Conservation (phyloP, 2,329 filamentous ascomycete genomes). For the Claviceps spartinae region DNA sequence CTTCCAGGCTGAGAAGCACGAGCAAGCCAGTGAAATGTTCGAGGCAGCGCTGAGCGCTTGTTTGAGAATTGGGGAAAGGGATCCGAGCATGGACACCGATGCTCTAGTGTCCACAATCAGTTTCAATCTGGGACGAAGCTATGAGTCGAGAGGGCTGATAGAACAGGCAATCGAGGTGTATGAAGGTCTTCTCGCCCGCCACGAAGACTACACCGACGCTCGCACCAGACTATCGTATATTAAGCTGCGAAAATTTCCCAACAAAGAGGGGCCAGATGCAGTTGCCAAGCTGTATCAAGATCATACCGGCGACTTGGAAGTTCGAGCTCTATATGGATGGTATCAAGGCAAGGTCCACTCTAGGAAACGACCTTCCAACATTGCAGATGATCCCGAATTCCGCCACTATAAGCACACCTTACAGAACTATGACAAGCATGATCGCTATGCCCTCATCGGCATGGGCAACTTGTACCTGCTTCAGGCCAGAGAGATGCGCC, state of each 20-base stretch:
- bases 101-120: slow-evolving; percentile 90
- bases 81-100: slow-evolving; percentile 69
- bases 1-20: slow-evolving; percentile 73
- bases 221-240: slow-evolving; percentile 83
- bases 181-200: slow-evolving; percentile 69
- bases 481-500: slow-evolving; percentile 85
- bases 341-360: slow-evolving; percentile 71
- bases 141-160: slow-evolving; percentile 68
- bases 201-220: slow-evolving; percentile 87
- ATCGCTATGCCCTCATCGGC: slow-evolving; percentile 87
- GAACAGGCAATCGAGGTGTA: slow-evolving; percentile 84
- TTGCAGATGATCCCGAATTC: slow-evolving; percentile 82
- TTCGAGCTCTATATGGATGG: slow-evolving; percentile 89
- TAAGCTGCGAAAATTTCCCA: slow-evolving; percentile 64
- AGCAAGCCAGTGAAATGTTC: slow-evolving; percentile 72
- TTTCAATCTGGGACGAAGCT: slow-evolving; percentile 88
- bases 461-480: slow-evolving; percentile 91
- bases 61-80: slow-evolving; percentile 63
- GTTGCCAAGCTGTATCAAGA: slow-evolving; percentile 77
- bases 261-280: slow-evolving; percentile 74
- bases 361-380: slow-evolving; percentile 67
- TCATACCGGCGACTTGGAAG: slow-evolving; percentile 75
- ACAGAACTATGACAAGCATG: slow-evolving; percentile 90
- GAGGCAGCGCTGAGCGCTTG: slow-evolving; percentile 85
- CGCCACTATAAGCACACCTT: slow-evolving; percentile 94